A percentile compares a stretch with the other conserved stretches of the same genome.
These are phyloP conservation scores for Pseudozyma thailandica DNA, from an alignment of 1,284 basidiomycete genomes.

Conservation along the genomic window DNA sequence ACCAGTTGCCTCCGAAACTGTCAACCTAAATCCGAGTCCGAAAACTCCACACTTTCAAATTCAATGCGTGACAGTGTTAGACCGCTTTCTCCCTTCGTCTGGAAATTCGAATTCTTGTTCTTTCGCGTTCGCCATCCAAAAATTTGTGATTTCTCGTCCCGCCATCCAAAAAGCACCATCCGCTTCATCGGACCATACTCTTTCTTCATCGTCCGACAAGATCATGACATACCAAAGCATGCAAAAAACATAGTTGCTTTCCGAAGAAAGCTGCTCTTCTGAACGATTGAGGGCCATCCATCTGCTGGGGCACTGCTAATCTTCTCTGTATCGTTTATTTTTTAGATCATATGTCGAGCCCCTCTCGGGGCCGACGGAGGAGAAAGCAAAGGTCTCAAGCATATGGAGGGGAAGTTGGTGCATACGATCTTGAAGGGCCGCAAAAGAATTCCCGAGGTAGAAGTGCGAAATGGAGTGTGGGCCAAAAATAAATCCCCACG, in stretches of 20 bases:
- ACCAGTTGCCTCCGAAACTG: too few species aligned
- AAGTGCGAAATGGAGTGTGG: neutral
- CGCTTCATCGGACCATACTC: neutral
- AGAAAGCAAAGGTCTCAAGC: neutral
- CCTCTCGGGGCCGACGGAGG: slow-evolving; percentile 38
- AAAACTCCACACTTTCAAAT: neutral
- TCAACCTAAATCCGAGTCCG: slow-evolving; percentile 1
- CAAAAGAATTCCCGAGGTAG: neutral
- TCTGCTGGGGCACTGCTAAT: slow-evolving; percentile 38
- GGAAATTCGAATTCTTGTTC: too few species aligned
- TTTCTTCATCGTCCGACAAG: neutral
- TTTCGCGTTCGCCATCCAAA: too few species aligned
- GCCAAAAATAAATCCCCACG: too few species aligned
- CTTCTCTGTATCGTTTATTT: slow-evolving; percentile 52
- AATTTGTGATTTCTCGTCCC: too few species aligned
- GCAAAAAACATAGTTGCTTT: slow-evolving; percentile 42
- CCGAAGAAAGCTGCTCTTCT: slow-evolving; percentile 43
- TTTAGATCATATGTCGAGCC: slow-evolving; percentile 51
- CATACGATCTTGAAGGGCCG: slow-evolving; percentile 15
- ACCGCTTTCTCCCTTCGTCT: too few species aligned
- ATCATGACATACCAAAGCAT: neutral
- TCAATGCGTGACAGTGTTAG: too few species aligned
- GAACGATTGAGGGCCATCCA: slow-evolving; percentile 24
- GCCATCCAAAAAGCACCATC: neutral
- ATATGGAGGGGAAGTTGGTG: neutral